These are phyloP conservation scores for Carex littledalei DNA, from an alignment of 176 grass and related monocot genomes.

Conservation along the genomic window DNA sequence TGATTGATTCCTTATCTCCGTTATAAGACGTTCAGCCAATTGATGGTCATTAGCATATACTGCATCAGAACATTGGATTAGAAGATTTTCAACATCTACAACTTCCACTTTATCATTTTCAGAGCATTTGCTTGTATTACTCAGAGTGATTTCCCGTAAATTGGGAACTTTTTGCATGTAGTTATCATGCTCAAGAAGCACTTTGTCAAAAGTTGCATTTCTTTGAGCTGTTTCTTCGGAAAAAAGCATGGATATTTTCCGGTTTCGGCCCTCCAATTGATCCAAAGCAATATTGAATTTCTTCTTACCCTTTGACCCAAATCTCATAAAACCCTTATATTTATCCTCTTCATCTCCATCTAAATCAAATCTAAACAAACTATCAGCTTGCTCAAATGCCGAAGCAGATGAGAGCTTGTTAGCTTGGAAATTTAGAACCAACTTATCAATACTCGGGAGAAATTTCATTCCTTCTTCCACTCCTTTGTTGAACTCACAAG, in stretches of 20 bases:
- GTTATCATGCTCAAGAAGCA: conserved; percentile 34
- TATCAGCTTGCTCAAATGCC: not conserved
- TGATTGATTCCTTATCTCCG: conserved; percentile 33
- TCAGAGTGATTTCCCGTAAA: conserved; percentile 9
- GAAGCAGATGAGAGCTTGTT: not conserved
- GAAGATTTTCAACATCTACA: conserved; percentile 39
- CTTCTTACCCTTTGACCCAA: not conserved
- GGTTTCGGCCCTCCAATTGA: conserved; percentile 40
- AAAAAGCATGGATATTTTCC: conserved; percentile 33
- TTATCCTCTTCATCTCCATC: not conserved
- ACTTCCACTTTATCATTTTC: conserved; percentile 35
- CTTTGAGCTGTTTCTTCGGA: conserved; percentile 19
- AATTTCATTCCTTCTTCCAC: conserved; percentile 25
- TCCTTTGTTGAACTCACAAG: conserved; percentile 7
- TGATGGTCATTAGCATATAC: conserved; percentile 38
- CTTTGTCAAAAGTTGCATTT: conserved; percentile 38
- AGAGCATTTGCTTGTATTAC: conserved; percentile 13
- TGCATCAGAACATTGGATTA: conserved; percentile 48
- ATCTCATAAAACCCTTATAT: not conserved
- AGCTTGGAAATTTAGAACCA: not conserved
- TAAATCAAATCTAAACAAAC: not conserved
- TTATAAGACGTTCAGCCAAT: conserved; percentile 31
- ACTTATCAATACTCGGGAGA: conserved; percentile 24
- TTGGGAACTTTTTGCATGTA: not conserved
- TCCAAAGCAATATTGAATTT: conserved; percentile 22